phyloP scores from a whole-genome alignment of 495 filamentous ascomycete species.

The Hypoxylon trugodes region DNA sequence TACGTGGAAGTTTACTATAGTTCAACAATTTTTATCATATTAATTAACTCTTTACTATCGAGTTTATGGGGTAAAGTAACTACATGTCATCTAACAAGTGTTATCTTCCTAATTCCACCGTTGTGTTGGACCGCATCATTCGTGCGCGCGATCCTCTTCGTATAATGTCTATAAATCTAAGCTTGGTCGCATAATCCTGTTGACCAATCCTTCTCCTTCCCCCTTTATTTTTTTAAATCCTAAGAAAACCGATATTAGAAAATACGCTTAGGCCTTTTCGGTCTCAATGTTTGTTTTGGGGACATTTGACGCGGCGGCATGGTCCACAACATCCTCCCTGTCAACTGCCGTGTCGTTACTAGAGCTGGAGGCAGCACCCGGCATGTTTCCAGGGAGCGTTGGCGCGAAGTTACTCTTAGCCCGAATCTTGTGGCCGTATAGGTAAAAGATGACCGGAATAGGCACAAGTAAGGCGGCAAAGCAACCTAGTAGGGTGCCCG shows the following conservation, averaged over 20 bases:
- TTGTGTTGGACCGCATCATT: too few relatives aligned
- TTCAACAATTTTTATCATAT: too few relatives aligned
- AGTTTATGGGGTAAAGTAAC: too few relatives aligned
- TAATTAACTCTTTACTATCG: too few relatives aligned
- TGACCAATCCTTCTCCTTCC: too few relatives aligned
- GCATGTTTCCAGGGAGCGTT: constrained; percentile 45
- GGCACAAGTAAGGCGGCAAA: constrained; percentile 74
- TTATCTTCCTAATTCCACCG: too few relatives aligned
- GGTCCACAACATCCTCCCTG: constrained; percentile 20
- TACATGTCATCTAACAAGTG: too few relatives aligned
- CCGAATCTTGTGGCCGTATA: constrained; percentile 71
- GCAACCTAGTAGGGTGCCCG: constrained; percentile 77
- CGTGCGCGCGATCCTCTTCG: too few relatives aligned
- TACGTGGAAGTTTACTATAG: too few relatives aligned
- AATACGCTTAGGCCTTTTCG: constrained; percentile 29
- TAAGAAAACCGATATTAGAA: background rate
- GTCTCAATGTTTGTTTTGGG: constrained; percentile 29
- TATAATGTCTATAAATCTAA: constrained; percentile 31
- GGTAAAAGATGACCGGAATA: constrained; percentile 73
- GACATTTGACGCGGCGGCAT: constrained; percentile 38
- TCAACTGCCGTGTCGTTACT: constrained; percentile 34
- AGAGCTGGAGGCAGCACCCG: constrained; percentile 26
- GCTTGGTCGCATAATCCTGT: constrained; percentile 6
- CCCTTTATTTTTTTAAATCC: too few relatives aligned
- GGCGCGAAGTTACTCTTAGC: constrained; percentile 74